These are phyloP conservation scores for Yamadazyma olivae DNA, from an alignment of 805 yeast species.

Conservation along the genomic window DNA sequence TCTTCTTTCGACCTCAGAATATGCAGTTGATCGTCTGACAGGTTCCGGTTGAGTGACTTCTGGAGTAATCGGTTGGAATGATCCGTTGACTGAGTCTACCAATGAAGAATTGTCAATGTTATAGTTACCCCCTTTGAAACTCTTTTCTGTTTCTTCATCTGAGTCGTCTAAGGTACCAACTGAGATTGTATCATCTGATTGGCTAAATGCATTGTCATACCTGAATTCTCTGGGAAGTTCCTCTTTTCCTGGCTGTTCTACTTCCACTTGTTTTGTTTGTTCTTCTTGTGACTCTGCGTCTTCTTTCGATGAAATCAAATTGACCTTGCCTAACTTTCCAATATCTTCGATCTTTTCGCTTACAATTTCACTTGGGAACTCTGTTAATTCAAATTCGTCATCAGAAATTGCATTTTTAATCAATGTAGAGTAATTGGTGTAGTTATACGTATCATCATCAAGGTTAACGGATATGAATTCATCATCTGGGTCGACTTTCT, in stretches of 20 bases:
- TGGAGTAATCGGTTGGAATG: not conserved
- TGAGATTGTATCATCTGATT: not conserved
- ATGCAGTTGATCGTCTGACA: not conserved
- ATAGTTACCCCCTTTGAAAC: not conserved
- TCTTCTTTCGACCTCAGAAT: not conserved
- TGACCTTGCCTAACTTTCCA: slow-evolving; percentile 20
- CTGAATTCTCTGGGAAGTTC: not conserved
- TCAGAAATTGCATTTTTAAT: slow-evolving; percentile 12
- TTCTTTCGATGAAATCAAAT: slow-evolving; percentile 6
- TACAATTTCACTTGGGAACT: slow-evolving; percentile 19
- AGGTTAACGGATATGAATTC: slow-evolving; percentile 21
- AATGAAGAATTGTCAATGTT: slow-evolving; percentile 9
- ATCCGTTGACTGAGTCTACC: slow-evolving; percentile 6
- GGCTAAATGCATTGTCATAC: not conserved
- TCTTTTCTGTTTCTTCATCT: not conserved
- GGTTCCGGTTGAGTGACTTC: not conserved
- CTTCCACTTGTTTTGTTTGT: not conserved
- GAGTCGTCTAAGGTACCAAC: no score
- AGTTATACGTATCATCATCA: slow-evolving; percentile 3
- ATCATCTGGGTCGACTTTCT: slow-evolving; percentile 5
- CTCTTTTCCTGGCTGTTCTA: not conserved
- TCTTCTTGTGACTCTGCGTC: not conserved
- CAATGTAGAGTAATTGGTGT: slow-evolving; percentile 7
- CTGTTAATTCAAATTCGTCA: slow-evolving; percentile 5
- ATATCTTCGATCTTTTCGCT: slow-evolving; percentile 25